Evolutionary conservation across 208 protist species (phyloP).

Genomic region (Wallacemonas sp.): DNA sequence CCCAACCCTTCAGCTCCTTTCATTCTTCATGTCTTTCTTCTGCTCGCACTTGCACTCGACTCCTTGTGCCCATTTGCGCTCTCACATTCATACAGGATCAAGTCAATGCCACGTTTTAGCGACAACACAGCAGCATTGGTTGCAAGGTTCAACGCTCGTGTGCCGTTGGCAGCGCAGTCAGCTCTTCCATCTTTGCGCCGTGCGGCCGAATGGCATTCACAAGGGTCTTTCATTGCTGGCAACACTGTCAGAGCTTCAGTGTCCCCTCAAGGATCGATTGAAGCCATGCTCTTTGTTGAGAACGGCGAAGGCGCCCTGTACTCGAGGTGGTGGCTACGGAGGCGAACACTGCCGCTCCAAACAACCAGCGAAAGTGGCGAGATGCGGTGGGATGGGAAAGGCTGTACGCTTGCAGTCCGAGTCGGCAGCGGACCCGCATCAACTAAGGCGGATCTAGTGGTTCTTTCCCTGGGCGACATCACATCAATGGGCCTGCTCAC

Average conservation of each 20-base stretch:
- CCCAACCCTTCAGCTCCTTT: no score
- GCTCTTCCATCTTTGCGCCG: slow-evolving; percentile 11
- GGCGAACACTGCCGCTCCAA: slow-evolving; percentile 15
- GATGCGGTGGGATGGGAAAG: not conserved
- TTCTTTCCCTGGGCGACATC: slow-evolving; percentile 24
- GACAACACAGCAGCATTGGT: not conserved
- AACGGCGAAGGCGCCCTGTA: slow-evolving; percentile 14
- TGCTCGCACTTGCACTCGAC: no score
- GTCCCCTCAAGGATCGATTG: not conserved
- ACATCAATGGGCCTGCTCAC: slow-evolving; percentile 22
- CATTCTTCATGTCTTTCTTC: no score
- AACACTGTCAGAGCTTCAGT: not conserved
- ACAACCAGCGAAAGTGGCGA: not conserved
- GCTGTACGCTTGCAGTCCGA: not conserved
- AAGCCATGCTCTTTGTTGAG: slow-evolving; percentile 17
- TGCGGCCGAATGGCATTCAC: slow-evolving; percentile 8
- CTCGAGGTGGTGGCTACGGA: slow-evolving; percentile 27
- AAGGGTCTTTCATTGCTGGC: slow-evolving; percentile 14
- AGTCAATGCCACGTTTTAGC: no score
- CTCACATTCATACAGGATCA: no score
- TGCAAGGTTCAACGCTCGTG: slow-evolving; percentile 1
- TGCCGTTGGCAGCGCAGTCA: slow-evolving; percentile 6
- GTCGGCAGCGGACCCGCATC: not conserved
- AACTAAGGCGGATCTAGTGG: slow-evolving; percentile 1
- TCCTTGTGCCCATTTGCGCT: no score